A percentile compares a stretch with the other conserved stretches of the same genome.
Conservation (phyloP, 495 filamentous ascomycete species). For the Xylaria curta region DNA sequence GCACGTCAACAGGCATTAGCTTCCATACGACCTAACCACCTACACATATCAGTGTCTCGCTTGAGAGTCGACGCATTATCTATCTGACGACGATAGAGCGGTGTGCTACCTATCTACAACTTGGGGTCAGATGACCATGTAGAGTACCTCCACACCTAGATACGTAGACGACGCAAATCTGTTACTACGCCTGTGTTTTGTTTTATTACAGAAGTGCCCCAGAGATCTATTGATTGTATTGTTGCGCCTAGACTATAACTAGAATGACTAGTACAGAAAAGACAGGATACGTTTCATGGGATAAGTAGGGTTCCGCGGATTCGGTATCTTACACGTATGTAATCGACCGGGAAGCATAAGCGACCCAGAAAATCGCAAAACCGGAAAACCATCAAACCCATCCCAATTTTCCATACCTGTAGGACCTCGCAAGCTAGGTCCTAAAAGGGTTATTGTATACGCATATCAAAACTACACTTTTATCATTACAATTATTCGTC, state of each 20-base stretch:
- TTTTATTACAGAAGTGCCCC: neutral
- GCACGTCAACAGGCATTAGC: slow-evolving; percentile 10
- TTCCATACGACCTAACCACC: neutral
- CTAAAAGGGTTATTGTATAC: neutral
- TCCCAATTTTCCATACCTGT: neutral
- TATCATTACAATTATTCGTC: neutral
- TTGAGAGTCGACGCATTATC: neutral
- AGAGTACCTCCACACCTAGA: neutral
- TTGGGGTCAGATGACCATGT: slow-evolving; percentile 2
- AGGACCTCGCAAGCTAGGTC: neutral
- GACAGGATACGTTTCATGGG: neutral
- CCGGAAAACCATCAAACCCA: neutral
- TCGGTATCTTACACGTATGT: slow-evolving; percentile 4
- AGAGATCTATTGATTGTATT: neutral
- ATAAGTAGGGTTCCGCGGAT: neutral
- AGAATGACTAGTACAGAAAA: slow-evolving; percentile 2
- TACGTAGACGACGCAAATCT: neutral
- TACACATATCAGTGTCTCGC: neutral
- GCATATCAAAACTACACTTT: neutral
- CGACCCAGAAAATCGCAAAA: neutral
- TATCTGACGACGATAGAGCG: neutral
- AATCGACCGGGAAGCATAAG: neutral
- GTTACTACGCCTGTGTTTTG: neutral
- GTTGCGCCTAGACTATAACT: neutral
- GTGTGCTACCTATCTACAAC: neutral